Conservation (phyloP, 371 early-diverging fungal species). For the Lichtheimia corymbifera region DNA sequence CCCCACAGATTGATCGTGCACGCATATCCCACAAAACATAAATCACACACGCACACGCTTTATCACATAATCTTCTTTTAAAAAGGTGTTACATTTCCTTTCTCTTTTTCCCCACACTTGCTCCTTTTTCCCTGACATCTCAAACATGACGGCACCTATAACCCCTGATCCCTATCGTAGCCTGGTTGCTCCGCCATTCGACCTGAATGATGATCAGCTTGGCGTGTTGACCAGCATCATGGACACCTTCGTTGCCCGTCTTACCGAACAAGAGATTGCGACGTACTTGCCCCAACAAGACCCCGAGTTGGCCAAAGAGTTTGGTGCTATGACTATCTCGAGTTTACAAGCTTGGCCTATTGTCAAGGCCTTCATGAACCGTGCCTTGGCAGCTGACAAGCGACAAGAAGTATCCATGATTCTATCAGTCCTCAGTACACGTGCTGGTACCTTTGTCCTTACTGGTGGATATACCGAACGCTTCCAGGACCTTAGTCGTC, state of each 20-base stretch:
- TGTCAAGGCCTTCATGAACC: slow-evolving; percentile 23
- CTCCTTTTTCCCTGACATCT: not conserved
- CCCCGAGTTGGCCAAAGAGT: slow-evolving; percentile 5
- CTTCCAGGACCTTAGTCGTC: slow-evolving; percentile 46
- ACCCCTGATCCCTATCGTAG: slow-evolving; percentile 13
- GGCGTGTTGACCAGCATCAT: slow-evolving; percentile 42
- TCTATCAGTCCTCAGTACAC: slow-evolving; percentile 33
- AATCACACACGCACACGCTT: no score
- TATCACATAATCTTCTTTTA: no score
- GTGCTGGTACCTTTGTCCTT: slow-evolving; percentile 57
- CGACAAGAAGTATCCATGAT: slow-evolving; percentile 28
- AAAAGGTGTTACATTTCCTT: not conserved
- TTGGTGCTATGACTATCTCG: slow-evolving; percentile 7
- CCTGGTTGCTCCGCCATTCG: slow-evolving; percentile 9
- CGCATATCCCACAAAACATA: no score
- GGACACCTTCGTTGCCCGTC: slow-evolving; percentile 49
- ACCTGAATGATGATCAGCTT: slow-evolving; percentile 36
- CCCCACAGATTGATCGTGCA: not conserved
- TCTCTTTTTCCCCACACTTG: not conserved
- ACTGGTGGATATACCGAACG: slow-evolving; percentile 48
- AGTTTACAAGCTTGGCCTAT: slow-evolving; percentile 15
- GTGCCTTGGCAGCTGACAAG: slow-evolving; percentile 38
- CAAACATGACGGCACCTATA: not conserved
- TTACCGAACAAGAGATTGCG: slow-evolving; percentile 32
- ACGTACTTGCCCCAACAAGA: slow-evolving; percentile 21